Conservation (phyloP, 2,329 filamentous ascomycete species). For the Aspergillus sp. region DNA sequence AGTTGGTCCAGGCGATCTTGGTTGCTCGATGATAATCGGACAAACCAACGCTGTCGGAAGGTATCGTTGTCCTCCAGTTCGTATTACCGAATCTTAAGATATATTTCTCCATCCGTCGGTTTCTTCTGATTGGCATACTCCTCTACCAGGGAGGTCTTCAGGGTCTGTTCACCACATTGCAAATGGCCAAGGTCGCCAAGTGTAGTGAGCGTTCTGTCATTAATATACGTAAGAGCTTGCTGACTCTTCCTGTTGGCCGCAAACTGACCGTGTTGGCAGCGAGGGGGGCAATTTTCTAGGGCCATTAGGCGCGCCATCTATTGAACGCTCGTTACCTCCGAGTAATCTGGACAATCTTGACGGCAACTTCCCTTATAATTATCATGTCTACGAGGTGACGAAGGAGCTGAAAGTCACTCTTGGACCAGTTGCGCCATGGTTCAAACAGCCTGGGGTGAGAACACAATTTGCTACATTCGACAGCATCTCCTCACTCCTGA, state of each 20-base stretch:
- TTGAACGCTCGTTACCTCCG: slow-evolving; percentile 49
- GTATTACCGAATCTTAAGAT: slow-evolving; percentile 12
- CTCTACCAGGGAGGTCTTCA: slow-evolving; percentile 10
- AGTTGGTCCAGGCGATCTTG: slow-evolving; percentile 9
- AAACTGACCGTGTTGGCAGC: slow-evolving; percentile 51
- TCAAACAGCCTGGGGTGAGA: slow-evolving; percentile 48
- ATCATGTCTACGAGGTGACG: slow-evolving; percentile 49
- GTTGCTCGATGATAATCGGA: slow-evolving; percentile 11
- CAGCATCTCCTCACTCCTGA: slow-evolving; percentile 20
- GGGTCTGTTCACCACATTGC: too few species aligned
- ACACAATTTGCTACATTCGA: background rate
- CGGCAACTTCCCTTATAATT: slow-evolving; percentile 46
- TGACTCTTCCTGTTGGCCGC: slow-evolving; percentile 39
- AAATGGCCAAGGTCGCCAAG: too few species aligned
- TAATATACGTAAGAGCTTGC: too few species aligned
- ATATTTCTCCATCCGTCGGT: slow-evolving; percentile 10
- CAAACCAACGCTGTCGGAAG: slow-evolving; percentile 6
- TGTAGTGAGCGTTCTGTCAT: too few species aligned
- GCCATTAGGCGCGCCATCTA: slow-evolving; percentile 48
- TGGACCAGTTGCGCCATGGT: slow-evolving; percentile 52
- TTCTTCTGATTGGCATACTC: too few species aligned
- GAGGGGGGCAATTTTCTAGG: slow-evolving; percentile 46
- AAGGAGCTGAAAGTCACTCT: slow-evolving; percentile 40
- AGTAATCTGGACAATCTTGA: slow-evolving; percentile 43
- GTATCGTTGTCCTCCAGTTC: slow-evolving; percentile 4